Conservation (phyloP, 2,329 filamentous ascomycete genomes). For the Ciborinia camelliae region DNA sequence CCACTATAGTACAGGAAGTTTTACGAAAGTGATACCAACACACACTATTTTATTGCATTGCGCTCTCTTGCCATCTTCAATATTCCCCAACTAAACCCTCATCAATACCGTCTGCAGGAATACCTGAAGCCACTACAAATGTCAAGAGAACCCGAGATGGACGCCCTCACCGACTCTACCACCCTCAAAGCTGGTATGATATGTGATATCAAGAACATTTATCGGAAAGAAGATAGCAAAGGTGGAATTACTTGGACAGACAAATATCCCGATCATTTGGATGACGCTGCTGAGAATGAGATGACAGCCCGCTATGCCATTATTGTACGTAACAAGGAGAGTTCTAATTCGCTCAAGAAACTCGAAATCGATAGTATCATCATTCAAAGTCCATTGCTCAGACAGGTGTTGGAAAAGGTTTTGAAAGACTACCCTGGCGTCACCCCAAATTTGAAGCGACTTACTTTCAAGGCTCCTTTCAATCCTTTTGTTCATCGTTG, state of each 20-base stretch:
- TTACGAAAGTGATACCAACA: too few species aligned
- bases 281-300: slow-evolving; percentile 50
- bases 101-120: background rate
- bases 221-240: slow-evolving; percentile 45
- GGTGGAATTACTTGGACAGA: slow-evolving; percentile 54
- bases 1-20: too few species aligned
- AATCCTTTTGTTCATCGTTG: slow-evolving; percentile 65
- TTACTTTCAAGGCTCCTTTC: slow-evolving; percentile 60
- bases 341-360: slow-evolving; percentile 56
- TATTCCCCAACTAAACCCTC: background rate
- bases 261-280: slow-evolving; percentile 52
- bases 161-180: background rate
- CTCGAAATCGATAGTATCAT: slow-evolving; percentile 50
- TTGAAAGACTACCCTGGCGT: slow-evolving; percentile 39
- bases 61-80: background rate
- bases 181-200: slow-evolving; percentile 33
- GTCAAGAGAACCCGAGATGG: background rate
- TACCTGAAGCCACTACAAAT: background rate
- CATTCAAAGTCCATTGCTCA: slow-evolving; percentile 60
- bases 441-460: slow-evolving; percentile 54
- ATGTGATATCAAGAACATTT: slow-evolving; percentile 46
- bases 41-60: background rate
- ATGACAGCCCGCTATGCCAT: slow-evolving; percentile 47
- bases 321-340: slow-evolving; percentile 56
- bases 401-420: slow-evolving; percentile 49